phyloP scores from a whole-genome alignment of 2,329 filamentous ascomycete genomes.

The Neonectria neomacrospora region DNA sequence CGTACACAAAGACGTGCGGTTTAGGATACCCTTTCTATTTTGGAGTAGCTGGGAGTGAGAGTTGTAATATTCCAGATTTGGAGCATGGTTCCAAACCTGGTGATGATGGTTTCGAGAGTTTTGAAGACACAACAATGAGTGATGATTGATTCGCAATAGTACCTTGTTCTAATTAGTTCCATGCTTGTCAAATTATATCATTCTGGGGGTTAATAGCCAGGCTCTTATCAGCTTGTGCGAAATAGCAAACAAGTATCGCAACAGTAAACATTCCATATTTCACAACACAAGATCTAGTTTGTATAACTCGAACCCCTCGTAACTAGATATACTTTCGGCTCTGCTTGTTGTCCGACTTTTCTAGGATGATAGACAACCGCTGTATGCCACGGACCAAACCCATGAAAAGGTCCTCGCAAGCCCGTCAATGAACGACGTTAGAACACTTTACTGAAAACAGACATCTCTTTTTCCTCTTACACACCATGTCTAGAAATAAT shows the following conservation, averaged over 20 bases:
- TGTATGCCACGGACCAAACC: too few species aligned
- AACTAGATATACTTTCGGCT: neutral
- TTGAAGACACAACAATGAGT: neutral
- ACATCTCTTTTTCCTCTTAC: neutral
- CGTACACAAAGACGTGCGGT: neutral
- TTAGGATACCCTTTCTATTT: neutral
- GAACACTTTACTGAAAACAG: neutral
- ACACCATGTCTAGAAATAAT: conserved; percentile 11
- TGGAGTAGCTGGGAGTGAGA: neutral
- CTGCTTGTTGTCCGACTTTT: neutral
- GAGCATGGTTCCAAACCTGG: neutral
- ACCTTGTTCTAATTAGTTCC: neutral
- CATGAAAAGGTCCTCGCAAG: neutral
- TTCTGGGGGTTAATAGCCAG: neutral
- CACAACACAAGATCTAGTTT: too few species aligned
- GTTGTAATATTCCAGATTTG: neutral
- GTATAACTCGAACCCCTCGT: too few species aligned
- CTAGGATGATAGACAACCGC: neutral
- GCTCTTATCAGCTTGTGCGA: too few species aligned
- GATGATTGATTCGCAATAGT: neutral
- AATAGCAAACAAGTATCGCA: too few species aligned
- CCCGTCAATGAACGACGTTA: neutral
- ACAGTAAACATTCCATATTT: too few species aligned
- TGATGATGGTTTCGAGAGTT: neutral
- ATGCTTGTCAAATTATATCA: neutral